Evolutionary conservation across 1,284 basidiomycete species (phyloP).

Genomic region (Violaceomyces palustris): DNA sequence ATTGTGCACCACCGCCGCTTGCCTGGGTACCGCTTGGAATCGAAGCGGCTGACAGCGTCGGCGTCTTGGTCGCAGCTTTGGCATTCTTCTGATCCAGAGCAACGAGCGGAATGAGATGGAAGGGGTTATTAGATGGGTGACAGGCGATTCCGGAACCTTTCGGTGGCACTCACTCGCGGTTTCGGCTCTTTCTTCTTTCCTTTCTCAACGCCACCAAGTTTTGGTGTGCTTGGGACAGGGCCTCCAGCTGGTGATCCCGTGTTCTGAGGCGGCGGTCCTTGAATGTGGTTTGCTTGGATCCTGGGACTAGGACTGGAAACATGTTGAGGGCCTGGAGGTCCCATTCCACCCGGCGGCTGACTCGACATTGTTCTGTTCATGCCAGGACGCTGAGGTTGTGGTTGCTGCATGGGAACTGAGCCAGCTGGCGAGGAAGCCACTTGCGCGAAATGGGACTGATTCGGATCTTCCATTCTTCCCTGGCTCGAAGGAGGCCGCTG

Average conservation of each 20-base stretch:
- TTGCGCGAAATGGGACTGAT: constrained; percentile 19
- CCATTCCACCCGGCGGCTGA: constrained; percentile 35
- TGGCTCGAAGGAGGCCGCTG: constrained; percentile 20
- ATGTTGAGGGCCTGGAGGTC: constrained; percentile 25
- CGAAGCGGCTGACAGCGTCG: constrained; percentile 21
- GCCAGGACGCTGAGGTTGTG: constrained; percentile 13
- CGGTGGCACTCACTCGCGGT: constrained; percentile 7
- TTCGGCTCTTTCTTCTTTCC: constrained; percentile 34
- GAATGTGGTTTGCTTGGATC: constrained; percentile 11
- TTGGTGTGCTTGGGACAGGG: constrained; percentile 30
- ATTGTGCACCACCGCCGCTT: constrained; percentile 12
- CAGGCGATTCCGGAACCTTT: neutral
- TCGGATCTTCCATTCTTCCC: constrained; percentile 12
- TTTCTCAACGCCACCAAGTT: constrained; percentile 31
- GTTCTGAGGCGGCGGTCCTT: constrained; percentile 8
- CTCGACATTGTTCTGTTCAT: constrained; percentile 21
- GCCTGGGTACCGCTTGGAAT: constrained; percentile 8
- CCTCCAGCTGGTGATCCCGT: constrained; percentile 7
- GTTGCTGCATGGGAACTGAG: constrained; percentile 4
- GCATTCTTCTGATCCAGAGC: constrained; percentile 32
- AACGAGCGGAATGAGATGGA: too few species aligned
- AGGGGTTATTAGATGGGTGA: neutral
- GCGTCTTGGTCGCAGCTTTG: constrained; percentile 34
- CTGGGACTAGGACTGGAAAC: constrained; percentile 32
- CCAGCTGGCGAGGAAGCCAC: constrained; percentile 32